Conservation (phyloP, 805 yeast species). For the Saturnispora saitoi region DNA sequence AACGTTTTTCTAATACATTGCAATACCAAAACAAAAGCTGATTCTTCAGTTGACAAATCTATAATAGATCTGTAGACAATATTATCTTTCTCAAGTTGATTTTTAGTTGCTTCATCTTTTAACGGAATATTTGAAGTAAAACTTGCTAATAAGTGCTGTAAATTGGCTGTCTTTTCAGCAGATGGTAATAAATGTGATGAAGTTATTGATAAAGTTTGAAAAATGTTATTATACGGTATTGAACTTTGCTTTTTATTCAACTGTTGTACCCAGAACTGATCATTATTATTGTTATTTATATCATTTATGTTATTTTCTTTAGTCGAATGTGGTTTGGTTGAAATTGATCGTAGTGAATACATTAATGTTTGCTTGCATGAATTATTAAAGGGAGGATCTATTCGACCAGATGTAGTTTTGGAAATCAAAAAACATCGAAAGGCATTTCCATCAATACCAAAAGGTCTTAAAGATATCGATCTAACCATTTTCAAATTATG, state of each 20-base stretch:
- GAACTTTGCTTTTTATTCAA: constrained; percentile 8
- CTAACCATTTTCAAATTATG: neutral
- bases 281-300: neutral
- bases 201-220: neutral
- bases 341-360: neutral
- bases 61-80: constrained; percentile 11
- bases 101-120: neutral
- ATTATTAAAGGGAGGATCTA: neutral
- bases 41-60: constrained; percentile 19
- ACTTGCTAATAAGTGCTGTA: constrained; percentile 11
- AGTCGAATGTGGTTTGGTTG: neutral
- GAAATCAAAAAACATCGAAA: neutral
- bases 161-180: constrained; percentile 8
- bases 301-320: neutral
- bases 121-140: neutral
- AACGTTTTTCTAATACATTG: constrained; percentile 14
- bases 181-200: neutral
- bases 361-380: neutral
- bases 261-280: constrained; percentile 8
- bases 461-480: neutral
- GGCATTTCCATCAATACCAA: neutral
- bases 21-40: constrained; percentile 19
- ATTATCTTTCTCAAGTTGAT: neutral
- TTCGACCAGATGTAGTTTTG: neutral
- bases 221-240: constrained; percentile 6